These are phyloP conservation scores for Penicillium griseofulvum DNA, from an alignment of 2,329 filamentous ascomycete species.

Conservation along the genomic window DNA sequence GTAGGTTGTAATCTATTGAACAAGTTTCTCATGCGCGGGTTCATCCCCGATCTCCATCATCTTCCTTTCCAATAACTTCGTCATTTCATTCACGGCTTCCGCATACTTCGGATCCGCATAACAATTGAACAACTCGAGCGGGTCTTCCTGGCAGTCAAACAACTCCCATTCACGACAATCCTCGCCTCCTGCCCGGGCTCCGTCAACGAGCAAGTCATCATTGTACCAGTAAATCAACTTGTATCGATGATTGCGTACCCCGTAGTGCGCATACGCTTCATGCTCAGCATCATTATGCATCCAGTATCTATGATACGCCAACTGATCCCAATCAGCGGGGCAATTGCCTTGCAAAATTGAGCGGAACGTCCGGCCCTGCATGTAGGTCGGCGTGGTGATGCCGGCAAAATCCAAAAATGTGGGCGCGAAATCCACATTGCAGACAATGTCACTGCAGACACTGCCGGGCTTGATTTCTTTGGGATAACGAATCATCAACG, in stretches of 20 bases:
- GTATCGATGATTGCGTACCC: conserved; percentile 51
- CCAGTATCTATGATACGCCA: conserved; percentile 57
- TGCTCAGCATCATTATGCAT: conserved; percentile 55
- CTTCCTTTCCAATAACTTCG: conserved; percentile 45
- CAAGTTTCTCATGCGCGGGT: conserved; percentile 7
- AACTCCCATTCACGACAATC: conserved; percentile 53
- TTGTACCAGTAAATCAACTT: conserved; percentile 60
- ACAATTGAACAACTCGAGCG: conserved; percentile 51
- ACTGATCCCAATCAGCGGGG: conserved; percentile 49
- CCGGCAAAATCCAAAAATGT: conserved; percentile 51
- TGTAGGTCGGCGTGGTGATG: conserved; percentile 46
- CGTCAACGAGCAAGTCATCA: conserved; percentile 48
- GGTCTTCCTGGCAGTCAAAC: conserved; percentile 53
- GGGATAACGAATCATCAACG: conserved; percentile 52
- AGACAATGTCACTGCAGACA: conserved; percentile 50
- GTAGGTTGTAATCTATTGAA: not conserved
- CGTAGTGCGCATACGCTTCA: conserved; percentile 53
- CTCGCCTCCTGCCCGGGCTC: conserved; percentile 42
- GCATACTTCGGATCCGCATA: conserved; percentile 42
- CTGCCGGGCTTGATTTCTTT: conserved; percentile 39
- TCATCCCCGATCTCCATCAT: conserved; percentile 54
- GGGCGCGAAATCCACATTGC: conserved; percentile 56
- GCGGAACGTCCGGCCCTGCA: conserved; percentile 52
- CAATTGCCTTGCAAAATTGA: conserved; percentile 38
- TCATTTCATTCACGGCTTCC: conserved; percentile 44